Evolutionary conservation across 169 alveolate species (phyloP), one percentile per base, ranked within the genome.

Genomic region (Theileria annulata): DNA sequence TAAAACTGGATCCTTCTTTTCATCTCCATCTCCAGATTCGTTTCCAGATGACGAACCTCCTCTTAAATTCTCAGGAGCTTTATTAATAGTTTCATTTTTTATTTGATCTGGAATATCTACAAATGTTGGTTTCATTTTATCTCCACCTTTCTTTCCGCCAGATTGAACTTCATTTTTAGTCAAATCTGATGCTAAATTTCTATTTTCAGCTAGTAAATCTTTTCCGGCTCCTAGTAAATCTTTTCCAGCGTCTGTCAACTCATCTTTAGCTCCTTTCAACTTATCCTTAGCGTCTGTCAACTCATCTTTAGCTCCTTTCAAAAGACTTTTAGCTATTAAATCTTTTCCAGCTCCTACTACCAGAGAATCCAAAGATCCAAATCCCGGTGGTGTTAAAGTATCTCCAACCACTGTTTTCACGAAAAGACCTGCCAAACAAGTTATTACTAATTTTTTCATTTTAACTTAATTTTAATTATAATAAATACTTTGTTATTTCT

Each of bases 1-100:
- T 1, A 56, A 6, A 1, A 72, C 30, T 15, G 79, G 79, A 28
- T 72, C 77, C 13, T 60, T 51, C 66, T 68, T 68, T n/a, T 17
- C 35, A 0, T 35, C 33, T 31, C 3, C 62, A 15, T 15, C 75
- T 23, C 19, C 5, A 35, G 31, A 5, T 25, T 19, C 21, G 23
- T 58, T 27, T 59, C 28, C 72, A 19, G 8, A 35, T 1, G 47
- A 10, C 3, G 42, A 27, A 28, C 17, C 79, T 0, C 77, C 49
- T 60, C 79, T 72, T 23, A 72, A 72, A 51, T 30, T 72, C 51
- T 2, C 56, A 0, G 15, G 1, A 28, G 19, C 74, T 15, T 72
- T 25, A 2, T 25, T 19, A 12, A n/a, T 12, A 13, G 31, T 21
- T 28, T 37, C 62, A 59, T 72, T 28, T 33, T 59, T 21, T 37